Conservation (phyloP, 192 early-diverging fungal species). For the Podila epigama region DNA sequence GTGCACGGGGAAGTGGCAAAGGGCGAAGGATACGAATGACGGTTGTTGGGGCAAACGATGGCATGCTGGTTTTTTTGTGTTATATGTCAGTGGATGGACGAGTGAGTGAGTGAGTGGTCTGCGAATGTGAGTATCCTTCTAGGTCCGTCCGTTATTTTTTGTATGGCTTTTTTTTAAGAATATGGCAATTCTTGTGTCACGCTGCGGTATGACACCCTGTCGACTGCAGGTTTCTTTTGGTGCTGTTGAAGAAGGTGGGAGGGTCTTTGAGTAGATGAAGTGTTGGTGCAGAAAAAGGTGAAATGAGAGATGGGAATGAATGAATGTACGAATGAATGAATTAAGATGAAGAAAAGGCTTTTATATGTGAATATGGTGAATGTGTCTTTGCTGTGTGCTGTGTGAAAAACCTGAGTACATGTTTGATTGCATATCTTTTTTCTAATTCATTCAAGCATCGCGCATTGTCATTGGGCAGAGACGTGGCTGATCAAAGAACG, state of each 20-base stretch:
- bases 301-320: not conserved
- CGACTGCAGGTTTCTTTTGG: too few species aligned
- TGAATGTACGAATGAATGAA: not conserved
- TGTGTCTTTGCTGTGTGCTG: not conserved
- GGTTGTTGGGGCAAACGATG: not conserved
- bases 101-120: too few species aligned
- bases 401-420: too few species aligned
- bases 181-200: not conserved
- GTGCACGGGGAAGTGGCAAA: not conserved
- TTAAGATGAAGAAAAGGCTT: not conserved
- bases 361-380: not conserved
- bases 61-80: too few species aligned
- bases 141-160: too few species aligned
- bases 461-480: too few species aligned
- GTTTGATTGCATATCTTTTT: not conserved
- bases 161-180: not conserved
- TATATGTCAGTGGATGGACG: not conserved
- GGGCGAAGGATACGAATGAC: slow-evolving; percentile 26
- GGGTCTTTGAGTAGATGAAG: not conserved
- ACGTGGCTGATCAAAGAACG: too few species aligned
- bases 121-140: too few species aligned
- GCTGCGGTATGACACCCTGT: not conserved
- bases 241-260: not conserved
- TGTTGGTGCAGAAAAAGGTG: not conserved
- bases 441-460: too few species aligned